Conservation (phyloP, 352 stramenopile genomes). For the Globisporangium heterothallicum region DNA sequence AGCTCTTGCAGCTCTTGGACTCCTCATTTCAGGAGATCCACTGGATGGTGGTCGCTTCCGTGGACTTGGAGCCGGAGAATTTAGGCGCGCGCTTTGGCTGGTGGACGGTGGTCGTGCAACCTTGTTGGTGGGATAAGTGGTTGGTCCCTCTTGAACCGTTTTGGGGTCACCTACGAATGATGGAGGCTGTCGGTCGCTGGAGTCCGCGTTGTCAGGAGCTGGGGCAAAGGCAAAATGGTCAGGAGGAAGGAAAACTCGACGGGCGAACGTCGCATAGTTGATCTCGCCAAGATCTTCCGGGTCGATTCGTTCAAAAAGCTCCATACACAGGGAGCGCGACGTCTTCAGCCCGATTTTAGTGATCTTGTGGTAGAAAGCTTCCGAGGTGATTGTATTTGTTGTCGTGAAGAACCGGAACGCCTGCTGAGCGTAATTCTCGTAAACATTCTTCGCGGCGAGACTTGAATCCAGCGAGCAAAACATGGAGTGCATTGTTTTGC, state of each 20-base stretch:
- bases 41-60: not conserved
- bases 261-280: conserved; percentile 54
- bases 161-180: too few relatives aligned
- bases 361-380: conserved; percentile 64
- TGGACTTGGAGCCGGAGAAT: conserved; percentile 2
- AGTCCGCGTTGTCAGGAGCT: not conserved
- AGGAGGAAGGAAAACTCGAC: conserved; percentile 49
- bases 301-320: conserved; percentile 57
- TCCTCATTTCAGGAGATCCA: not conserved
- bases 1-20: not conserved
- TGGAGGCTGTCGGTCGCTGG: not conserved
- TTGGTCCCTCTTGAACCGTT: not conserved
- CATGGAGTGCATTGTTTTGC: conserved; percentile 36
- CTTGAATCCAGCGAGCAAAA: conserved; percentile 35
- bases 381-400: conserved; percentile 60
- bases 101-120: not conserved
- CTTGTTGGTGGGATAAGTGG: not conserved
- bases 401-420: conserved; percentile 78
- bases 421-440: conserved; percentile 60
- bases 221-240: conserved; percentile 22
- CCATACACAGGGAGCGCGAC: conserved; percentile 35
- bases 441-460: conserved; percentile 28
- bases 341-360: conserved; percentile 49
- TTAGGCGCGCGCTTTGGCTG: not conserved
- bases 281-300: conserved; percentile 64